Conservation (phyloP, 2,329 filamentous ascomycete genomes). For the Diaporthe capsici region DNA sequence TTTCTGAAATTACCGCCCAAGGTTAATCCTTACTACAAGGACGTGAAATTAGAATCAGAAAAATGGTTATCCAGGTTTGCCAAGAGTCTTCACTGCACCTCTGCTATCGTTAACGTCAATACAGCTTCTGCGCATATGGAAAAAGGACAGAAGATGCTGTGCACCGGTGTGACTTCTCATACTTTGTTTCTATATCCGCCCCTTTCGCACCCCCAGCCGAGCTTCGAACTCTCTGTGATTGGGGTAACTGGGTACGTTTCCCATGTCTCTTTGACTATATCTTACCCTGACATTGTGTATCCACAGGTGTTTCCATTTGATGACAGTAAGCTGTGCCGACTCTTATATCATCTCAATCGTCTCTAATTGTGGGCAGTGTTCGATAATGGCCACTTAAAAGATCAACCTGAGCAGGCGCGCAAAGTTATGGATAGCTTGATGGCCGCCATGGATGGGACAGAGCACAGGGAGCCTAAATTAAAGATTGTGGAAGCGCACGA, state of each 20-base stretch:
- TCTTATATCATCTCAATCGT: not conserved
- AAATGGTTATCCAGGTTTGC: not conserved
- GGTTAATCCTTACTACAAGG: not conserved
- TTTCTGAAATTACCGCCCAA: not conserved
- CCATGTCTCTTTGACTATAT: not conserved
- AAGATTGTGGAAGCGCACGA: not conserved
- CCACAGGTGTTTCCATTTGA: not conserved
- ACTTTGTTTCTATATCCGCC: constrained; percentile 5
- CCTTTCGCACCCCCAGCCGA: not conserved
- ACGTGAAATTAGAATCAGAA: constrained; percentile 6
- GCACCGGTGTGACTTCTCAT: constrained; percentile 3
- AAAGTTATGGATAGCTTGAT: not conserved
- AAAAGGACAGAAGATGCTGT: not conserved
- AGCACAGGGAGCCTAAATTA: not conserved
- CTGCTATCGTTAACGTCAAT: not conserved
- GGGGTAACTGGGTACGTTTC: not conserved
- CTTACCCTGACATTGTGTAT: not conserved
- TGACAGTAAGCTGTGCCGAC: not conserved
- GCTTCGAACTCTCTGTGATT: not conserved
- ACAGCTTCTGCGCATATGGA: not conserved
- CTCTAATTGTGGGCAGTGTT: not conserved
- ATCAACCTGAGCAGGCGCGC: not conserved
- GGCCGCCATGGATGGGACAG: not conserved
- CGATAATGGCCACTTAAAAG: not conserved
- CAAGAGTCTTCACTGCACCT: too few relatives aligned